Conservation (phyloP, 768 basidiomycete species). For the Crepidotus variabilis region DNA sequence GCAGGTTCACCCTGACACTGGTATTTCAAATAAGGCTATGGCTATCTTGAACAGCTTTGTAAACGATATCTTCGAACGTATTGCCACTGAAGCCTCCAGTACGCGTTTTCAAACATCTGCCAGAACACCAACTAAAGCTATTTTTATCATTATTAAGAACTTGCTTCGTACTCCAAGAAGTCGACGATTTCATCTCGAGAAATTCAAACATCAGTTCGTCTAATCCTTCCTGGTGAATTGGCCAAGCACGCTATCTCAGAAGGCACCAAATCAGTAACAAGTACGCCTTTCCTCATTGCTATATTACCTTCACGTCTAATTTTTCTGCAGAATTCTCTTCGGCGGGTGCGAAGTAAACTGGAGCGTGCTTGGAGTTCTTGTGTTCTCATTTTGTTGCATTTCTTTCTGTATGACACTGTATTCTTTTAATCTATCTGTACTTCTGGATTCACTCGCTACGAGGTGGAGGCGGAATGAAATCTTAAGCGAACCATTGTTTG, state of each 20-base stretch:
- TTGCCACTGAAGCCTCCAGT: slow-evolving; percentile 89
- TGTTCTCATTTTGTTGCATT: slow-evolving; percentile 5
- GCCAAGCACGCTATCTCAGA: slow-evolving; percentile 99
- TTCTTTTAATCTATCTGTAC: slow-evolving; percentile 13
- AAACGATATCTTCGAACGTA: slow-evolving; percentile 92
- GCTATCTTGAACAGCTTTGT: slow-evolving; percentile 90
- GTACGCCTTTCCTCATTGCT: slow-evolving; percentile 27
- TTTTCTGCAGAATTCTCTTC: slow-evolving; percentile 45
- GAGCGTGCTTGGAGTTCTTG: not conserved
- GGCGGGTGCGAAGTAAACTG: slow-evolving; percentile 43
- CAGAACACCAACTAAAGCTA: slow-evolving; percentile 4
- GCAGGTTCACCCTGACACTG: slow-evolving; percentile 97
- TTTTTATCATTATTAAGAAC: no score
- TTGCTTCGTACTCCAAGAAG: slow-evolving; percentile 97
- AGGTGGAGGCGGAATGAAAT: no score
- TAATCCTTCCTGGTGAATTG: slow-evolving; percentile 95
- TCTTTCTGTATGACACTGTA: slow-evolving; percentile 13
- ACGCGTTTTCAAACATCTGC: not conserved
- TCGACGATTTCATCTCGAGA: slow-evolving; percentile 98
- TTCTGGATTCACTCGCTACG: not conserved
- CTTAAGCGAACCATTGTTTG: no score
- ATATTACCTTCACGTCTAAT: not conserved
- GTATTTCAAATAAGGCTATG: slow-evolving; percentile 98
- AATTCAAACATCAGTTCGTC: slow-evolving; percentile 93
- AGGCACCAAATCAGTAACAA: slow-evolving; percentile 61